Evolutionary conservation across 805 yeast genomes (phyloP).

Genomic region (Candida broadrunensis): DNA sequence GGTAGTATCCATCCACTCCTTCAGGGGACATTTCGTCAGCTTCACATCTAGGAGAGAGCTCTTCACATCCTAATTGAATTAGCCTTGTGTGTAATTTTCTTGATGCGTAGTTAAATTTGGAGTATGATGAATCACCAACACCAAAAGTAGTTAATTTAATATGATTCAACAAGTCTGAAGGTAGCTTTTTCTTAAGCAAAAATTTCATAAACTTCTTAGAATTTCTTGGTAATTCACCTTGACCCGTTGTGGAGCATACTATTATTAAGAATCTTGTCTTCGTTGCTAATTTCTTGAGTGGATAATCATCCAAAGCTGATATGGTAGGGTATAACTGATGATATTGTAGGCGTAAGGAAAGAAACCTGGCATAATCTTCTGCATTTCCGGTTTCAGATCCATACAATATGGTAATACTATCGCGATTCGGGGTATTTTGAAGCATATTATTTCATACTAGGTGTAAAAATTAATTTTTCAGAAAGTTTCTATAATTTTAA

Average conservation of each 20-base stretch:
- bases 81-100: slow-evolving; percentile 77
- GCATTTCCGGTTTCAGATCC: slow-evolving; percentile 95
- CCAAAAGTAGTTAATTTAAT: slow-evolving; percentile 75
- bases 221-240: slow-evolving; percentile 87
- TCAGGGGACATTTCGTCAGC: slow-evolving; percentile 83
- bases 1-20: slow-evolving; percentile 74
- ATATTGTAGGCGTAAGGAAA: slow-evolving; percentile 56
- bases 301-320: slow-evolving; percentile 58
- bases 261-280: slow-evolving; percentile 47
- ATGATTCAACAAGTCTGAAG: slow-evolving; percentile 54
- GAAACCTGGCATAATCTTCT: slow-evolving; percentile 72
- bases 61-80: slow-evolving; percentile 76
- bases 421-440: not conserved
- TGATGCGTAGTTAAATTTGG: slow-evolving; percentile 84
- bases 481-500: no score
- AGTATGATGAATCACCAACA: slow-evolving; percentile 89
- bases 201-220: slow-evolving; percentile 72
- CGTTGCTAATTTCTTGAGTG: slow-evolving; percentile 50
- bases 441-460: no score
- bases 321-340: slow-evolving; percentile 48
- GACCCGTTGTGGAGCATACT: slow-evolving; percentile 89
- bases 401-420: slow-evolving; percentile 59
- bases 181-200: slow-evolving; percentile 66
- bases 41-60: slow-evolving; percentile 73
- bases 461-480: no score